Evolutionary conservation across 345 rosid species (phyloP).

Genomic region (Syzygium jambos): DNA sequence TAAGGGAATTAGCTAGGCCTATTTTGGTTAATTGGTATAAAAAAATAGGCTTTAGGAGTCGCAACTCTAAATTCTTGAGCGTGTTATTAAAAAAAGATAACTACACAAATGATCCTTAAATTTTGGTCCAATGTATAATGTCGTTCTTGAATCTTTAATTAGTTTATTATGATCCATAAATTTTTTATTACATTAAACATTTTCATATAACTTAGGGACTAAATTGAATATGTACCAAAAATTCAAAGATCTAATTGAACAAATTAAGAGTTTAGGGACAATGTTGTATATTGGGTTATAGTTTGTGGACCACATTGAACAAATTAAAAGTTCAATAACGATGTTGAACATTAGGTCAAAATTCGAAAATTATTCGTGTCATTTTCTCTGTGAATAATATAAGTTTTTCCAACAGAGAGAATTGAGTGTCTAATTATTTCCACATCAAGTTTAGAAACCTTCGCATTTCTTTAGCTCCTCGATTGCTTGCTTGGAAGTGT

Average conservation of each 20-base stretch:
- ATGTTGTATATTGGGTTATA: too few species aligned
- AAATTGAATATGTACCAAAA: too few species aligned
- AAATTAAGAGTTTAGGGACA: neutral
- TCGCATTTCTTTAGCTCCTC: too few species aligned
- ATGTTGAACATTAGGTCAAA: neutral
- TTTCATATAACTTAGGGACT: too few species aligned
- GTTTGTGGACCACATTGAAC: neutral
- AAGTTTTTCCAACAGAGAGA: neutral
- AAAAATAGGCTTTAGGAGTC: neutral
- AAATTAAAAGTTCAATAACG: too few species aligned
- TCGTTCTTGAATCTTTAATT: neutral
- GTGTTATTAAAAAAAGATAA: neutral
- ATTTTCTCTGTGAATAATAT: neutral
- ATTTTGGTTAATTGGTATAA: neutral
- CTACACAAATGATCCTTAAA: neutral
- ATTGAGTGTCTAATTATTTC: neutral
- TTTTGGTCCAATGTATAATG: neutral
- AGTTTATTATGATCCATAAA: neutral
- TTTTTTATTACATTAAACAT: too few species aligned
- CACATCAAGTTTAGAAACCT: too few species aligned
- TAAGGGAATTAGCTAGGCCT: neutral
- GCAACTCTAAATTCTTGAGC: neutral
- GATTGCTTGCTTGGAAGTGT: neutral
- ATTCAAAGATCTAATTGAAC: too few species aligned
- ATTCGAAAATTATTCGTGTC: neutral